phyloP scores from a whole-genome alignment of 192 early-diverging fungal species.

The Backusella luteola region DNA sequence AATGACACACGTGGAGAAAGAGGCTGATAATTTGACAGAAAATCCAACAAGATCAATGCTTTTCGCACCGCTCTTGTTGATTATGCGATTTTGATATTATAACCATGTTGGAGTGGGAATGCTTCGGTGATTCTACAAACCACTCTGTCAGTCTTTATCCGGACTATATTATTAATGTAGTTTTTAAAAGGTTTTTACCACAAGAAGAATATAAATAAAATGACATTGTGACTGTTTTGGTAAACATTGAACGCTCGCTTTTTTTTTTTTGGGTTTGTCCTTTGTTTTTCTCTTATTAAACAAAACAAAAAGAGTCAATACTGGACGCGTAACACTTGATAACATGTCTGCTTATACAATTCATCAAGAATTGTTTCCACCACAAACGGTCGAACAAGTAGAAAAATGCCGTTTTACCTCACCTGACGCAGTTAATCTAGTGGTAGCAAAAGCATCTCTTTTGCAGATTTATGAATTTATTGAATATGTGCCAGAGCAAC shows the following conservation, averaged over 20 bases:
- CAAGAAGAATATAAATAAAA: too few relatives aligned
- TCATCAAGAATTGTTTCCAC: constrained; percentile 60
- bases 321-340: neutral
- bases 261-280: neutral
- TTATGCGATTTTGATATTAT: too few relatives aligned
- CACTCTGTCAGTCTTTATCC: too few relatives aligned
- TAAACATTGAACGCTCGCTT: neutral
- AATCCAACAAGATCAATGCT: too few relatives aligned
- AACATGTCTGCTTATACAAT: constrained; percentile 54
- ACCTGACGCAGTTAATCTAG: constrained; percentile 58
- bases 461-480: constrained; percentile 69
- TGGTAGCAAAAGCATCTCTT: constrained; percentile 61
- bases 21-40: too few relatives aligned
- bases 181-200: too few relatives aligned
- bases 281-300: neutral
- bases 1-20: too few relatives aligned
- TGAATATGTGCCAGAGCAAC: constrained; percentile 40
- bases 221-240: neutral
- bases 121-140: too few relatives aligned
- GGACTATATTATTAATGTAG: too few relatives aligned
- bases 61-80: too few relatives aligned
- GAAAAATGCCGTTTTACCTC: constrained; percentile 61
- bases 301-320: neutral
- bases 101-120: too few relatives aligned
- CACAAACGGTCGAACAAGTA: constrained; percentile 60